Percentiles rank a stretch among this genome's conserved stretches.
Conservation (phyloP, 257 asterid genomes). For the Catharanthus roseus region DNA sequence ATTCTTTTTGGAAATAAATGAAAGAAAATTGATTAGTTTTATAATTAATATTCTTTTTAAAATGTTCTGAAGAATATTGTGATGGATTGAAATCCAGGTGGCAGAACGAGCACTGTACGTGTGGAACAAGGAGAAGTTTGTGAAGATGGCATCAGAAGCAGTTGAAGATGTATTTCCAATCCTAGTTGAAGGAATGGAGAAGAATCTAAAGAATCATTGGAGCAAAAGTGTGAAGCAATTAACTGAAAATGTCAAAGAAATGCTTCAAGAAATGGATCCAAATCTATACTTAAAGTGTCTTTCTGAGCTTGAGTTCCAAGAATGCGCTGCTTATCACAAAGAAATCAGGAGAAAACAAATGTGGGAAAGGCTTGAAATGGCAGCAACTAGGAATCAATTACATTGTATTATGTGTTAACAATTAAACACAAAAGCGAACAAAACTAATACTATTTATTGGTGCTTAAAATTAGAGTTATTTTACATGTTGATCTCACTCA, state of each 20-base stretch:
- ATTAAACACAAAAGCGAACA: neutral
- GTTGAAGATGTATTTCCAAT: constrained; percentile 52
- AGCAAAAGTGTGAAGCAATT: constrained; percentile 55
- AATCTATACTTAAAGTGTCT: constrained; percentile 49
- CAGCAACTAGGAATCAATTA: constrained; percentile 29
- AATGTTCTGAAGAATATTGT: no score
- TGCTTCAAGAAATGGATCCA: constrained; percentile 68
- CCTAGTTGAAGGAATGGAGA: constrained; percentile 64
- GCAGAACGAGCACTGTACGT: constrained; percentile 78
- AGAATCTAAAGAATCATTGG: constrained; percentile 66
- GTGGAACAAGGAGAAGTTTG: constrained; percentile 82
- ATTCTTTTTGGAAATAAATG: no score
- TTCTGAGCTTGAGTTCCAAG: constrained; percentile 33
- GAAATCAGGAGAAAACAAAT: constrained; percentile 41
- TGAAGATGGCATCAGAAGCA: constrained; percentile 64
- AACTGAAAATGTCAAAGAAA: constrained; percentile 61
- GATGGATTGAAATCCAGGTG: constrained; percentile 31
- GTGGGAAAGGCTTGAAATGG: constrained; percentile 60
- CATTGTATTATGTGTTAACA: constrained; percentile 8
- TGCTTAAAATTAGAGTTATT: no score
- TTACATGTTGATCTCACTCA: no score
- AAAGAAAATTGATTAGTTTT: no score
- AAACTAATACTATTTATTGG: neutral
- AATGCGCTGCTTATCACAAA: constrained; percentile 25
- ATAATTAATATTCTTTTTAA: no score